Base-by-base conservation (phyloP, 2,329 filamentous ascomycete species). In the Myriosclerotinia curreyana region DNA sequence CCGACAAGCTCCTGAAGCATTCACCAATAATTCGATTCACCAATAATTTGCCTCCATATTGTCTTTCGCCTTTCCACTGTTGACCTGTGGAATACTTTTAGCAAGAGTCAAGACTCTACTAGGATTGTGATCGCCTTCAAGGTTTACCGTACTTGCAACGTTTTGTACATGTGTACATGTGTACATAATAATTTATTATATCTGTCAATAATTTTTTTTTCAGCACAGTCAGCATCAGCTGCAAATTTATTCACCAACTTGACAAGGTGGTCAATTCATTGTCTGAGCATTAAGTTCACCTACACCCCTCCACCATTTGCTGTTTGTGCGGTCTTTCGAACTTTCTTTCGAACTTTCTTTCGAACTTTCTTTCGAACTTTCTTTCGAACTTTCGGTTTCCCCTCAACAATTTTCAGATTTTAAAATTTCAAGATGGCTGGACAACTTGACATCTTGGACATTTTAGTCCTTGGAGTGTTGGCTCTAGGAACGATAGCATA, bases 391-490 rank as follows among this genome's bases (percentile, higher is more conserved):
- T 15, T 25, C 22, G 51, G 8, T 40, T 51, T 15, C 31, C 15
- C 40, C n/a, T 52, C 38, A 49, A 59, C 46, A 15, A 5, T 36
- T 25, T 17, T 17, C 49, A 31, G 55, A 54, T 54, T 46, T 40
- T 12, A 25, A 11, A 20, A 48, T 48, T 38, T 49, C 40, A 61
- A 54, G 31, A 60, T 61, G 70, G 73, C 98, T 99, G 95, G 92
- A 94, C 71, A 90, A 96, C 83, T 99, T 76, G 95, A 99, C 77
- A 96, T 92, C 34, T 82, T 99, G 80, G 95, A 99, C 83, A 83
- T 98, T 72, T 78, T 96, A 73, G 95, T 99, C 82, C 90, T 99
- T 70, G 86, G 86, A 67, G 86, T 86, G 65, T 88, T 99, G 72
- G 84, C 98, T 64, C 77, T 96, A 65, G 95, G 92, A 70, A 97